A percentile compares a stretch with the other conserved stretches of the same genome.
Evolutionary conservation across 257 asterid genomes (phyloP).

Genomic region (Fraxinus americana): DNA sequence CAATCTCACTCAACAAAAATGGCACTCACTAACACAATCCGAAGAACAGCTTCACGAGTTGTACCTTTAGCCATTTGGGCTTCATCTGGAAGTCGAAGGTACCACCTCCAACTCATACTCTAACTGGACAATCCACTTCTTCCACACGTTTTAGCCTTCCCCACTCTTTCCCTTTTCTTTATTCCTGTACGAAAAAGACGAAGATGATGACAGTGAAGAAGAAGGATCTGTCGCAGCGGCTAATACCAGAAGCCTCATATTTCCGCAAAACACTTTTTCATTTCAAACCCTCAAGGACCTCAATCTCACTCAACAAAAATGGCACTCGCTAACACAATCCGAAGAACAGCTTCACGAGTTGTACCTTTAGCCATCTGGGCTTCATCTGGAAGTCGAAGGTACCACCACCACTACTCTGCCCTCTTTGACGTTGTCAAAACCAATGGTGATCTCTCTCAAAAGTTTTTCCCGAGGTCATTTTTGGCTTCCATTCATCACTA

Average conservation of each 20-base stretch:
- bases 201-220: too few relatives aligned
- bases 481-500: constrained; percentile 54
- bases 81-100: constrained; percentile 43
- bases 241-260: too few relatives aligned
- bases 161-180: too few relatives aligned
- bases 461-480: constrained; percentile 34
- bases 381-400: constrained; percentile 43
- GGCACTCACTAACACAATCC: constrained; percentile 48
- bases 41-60: constrained; percentile 54
- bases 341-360: constrained; percentile 54
- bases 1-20: constrained; percentile 20
- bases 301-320: constrained; percentile 24
- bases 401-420: constrained; percentile 42
- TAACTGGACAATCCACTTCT: too few relatives aligned
- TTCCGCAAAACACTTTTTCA: too few relatives aligned
- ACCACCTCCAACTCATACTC: too few relatives aligned
- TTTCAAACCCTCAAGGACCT: too few relatives aligned
- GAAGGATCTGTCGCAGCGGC: too few relatives aligned
- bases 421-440: constrained; percentile 41
- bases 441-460: constrained; percentile 21
- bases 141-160: too few relatives aligned
- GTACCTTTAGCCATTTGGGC: constrained; percentile 51
- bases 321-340: constrained; percentile 48
- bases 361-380: constrained; percentile 51
- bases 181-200: too few relatives aligned